Percentiles rank a stretch among this genome's conserved stretches.
Conservation (phyloP, 2,329 filamentous ascomycete genomes). For the Cadophora sp. region DNA sequence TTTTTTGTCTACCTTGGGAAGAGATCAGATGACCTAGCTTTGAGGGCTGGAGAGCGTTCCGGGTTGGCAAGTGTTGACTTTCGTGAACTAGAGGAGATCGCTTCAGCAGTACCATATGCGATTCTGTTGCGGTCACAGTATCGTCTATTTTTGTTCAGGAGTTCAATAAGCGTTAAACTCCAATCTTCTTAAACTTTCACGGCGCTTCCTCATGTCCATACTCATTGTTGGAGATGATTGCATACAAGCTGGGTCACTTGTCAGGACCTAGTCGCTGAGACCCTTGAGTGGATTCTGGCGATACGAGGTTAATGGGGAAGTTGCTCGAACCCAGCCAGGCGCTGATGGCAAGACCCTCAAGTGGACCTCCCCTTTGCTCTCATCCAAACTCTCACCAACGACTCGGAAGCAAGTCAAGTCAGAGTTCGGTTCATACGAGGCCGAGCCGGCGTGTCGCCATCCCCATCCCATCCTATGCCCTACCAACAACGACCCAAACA, state of each 20-base stretch:
- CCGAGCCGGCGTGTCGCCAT: constrained; percentile 4
- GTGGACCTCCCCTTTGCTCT: background rate
- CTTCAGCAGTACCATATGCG: background rate
- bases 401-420: background rate
- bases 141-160: background rate
- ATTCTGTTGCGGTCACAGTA: background rate
- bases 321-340: background rate
- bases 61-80: background rate
- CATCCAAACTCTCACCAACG: constrained; percentile 1
- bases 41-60: background rate
- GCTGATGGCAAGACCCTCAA: constrained; percentile 5
- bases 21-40: background rate
- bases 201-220: background rate
- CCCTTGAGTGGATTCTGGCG: constrained; percentile 1
- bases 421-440: background rate
- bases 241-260: background rate
- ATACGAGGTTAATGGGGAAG: background rate
- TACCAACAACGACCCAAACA: background rate
- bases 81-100: background rate
- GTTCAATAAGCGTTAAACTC: background rate
- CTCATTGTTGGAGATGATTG: too few species aligned
- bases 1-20: background rate
- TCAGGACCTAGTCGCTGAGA: background rate
- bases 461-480: background rate
- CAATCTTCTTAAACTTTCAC: background rate